Percentiles rank a stretch among this genome's conserved stretches.
These are phyloP conservation scores for Solanum virginianum DNA, from an alignment of 257 asterid genomes.

Conservation along the genomic window DNA sequence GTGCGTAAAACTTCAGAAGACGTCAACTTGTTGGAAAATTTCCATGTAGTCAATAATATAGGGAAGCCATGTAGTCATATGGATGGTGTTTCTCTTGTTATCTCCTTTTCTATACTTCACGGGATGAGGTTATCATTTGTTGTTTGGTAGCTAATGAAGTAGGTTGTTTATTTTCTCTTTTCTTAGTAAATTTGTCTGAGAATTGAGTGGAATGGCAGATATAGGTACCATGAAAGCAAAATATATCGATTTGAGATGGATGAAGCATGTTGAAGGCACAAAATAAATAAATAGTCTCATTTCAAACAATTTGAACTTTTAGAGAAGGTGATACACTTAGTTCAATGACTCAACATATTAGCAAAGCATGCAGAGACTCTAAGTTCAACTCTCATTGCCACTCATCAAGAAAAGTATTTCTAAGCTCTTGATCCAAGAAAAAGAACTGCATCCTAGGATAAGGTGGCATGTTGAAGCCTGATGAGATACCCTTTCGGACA, in stretches of 20 bases:
- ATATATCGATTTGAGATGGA: neutral
- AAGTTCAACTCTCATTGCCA: neutral
- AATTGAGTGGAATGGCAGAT: neutral
- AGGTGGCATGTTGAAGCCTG: neutral
- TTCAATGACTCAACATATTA: neutral
- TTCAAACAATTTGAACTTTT: neutral
- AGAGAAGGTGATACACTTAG: neutral
- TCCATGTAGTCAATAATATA: neutral
- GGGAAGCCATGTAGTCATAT: neutral
- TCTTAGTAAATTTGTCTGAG: neutral
- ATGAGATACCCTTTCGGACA: neutral
- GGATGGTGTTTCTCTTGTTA: neutral
- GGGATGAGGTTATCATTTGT: neutral
- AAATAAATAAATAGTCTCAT: neutral
- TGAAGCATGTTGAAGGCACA: neutral
- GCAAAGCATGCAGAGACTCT: neutral
- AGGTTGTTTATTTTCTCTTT: neutral
- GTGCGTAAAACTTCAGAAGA: neutral
- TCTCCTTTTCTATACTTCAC: neutral
- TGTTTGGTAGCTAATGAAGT: neutral
- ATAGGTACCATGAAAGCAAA: neutral
- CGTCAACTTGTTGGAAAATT: neutral
- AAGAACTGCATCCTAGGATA: neutral
- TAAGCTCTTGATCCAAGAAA: neutral
- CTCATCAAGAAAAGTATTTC: neutral